A percentile compares a stretch with the other conserved stretches of the same genome.
Conservation (phyloP, 345 rosid genomes). For the Rhodomyrtus tomentosa region DNA sequence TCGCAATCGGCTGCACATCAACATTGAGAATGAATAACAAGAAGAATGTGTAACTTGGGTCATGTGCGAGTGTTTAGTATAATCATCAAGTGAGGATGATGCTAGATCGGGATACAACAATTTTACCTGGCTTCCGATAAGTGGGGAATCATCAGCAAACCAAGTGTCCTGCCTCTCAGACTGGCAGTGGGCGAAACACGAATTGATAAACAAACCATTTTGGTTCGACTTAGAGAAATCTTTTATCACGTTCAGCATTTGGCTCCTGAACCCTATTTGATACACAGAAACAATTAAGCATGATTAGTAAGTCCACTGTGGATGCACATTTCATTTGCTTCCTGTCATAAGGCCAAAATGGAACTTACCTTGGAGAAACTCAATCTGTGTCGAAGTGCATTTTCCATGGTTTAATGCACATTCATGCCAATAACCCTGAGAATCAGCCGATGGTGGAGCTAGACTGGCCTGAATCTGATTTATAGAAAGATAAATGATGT, state of each 20-base stretch:
- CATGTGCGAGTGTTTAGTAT: background rate
- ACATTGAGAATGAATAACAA: background rate
- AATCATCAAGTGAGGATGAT: background rate
- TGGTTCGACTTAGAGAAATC: conserved; percentile 57
- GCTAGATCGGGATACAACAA: background rate
- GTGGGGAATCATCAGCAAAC: conserved; percentile 82
- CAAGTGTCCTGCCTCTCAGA: conserved; percentile 94
- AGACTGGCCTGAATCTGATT: conserved; percentile 81
- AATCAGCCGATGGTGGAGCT: conserved; percentile 90
- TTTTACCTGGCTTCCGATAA: conserved; percentile 57
- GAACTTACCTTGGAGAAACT: conserved; percentile 58
- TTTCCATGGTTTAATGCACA: conserved; percentile 67
- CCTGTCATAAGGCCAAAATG: background rate
- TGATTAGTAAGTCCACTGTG: background rate
- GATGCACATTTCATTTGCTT: background rate
- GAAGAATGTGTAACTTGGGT: background rate
- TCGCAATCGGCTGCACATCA: conserved; percentile 61
- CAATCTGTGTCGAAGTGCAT: conserved; percentile 61
- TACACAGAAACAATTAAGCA: background rate
- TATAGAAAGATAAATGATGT: background rate
- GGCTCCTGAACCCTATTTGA: conserved; percentile 64
- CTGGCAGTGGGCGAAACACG: conserved; percentile 96
- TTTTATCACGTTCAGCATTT: conserved; percentile 57
- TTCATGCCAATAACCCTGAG: conserved; percentile 72
- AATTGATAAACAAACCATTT: conserved; percentile 81